These are phyloP conservation scores for Cytauxzoon felis DNA, from an alignment of 169 alveolate species.

Conservation along the genomic window DNA sequence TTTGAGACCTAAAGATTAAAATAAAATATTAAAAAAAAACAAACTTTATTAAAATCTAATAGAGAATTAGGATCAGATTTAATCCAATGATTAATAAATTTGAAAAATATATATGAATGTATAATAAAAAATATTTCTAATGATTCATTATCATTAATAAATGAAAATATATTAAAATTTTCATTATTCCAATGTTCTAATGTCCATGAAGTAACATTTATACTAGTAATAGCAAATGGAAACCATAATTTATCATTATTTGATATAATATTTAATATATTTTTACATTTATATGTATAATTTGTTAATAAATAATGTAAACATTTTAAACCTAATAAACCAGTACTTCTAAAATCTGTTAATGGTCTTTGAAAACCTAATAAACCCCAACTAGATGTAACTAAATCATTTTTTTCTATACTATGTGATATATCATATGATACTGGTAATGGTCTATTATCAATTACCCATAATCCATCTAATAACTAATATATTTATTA, in stretches of 20 bases:
- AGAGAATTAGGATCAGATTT: background rate
- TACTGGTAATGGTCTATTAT: constrained; percentile 22
- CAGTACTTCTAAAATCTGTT: constrained; percentile 61
- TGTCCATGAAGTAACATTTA: constrained; percentile 61
- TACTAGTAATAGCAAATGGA: constrained; percentile 59
- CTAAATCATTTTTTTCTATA: constrained; percentile 5
- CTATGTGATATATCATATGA: constrained; percentile 34
- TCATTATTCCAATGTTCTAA: constrained; percentile 31
- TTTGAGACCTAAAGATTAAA: background rate
- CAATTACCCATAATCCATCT: constrained; percentile 38
- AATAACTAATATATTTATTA: constrained; percentile 14
- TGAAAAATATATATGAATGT: constrained; percentile 46
- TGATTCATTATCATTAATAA: constrained; percentile 20
- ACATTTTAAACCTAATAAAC: constrained; percentile 40
- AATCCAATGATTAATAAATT: constrained; percentile 29
- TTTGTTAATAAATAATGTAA: constrained; percentile 26
- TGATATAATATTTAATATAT: background rate
- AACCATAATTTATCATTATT: constrained; percentile 22
- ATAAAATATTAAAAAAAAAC: no score
- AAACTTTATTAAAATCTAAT: constrained; percentile 45
- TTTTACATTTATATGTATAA: constrained; percentile 1
- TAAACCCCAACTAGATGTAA: constrained; percentile 51
- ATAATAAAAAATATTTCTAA: constrained; percentile 18
- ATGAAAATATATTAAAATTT: constrained; percentile 23
- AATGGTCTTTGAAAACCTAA: constrained; percentile 61